Evolutionary conservation across 768 basidiomycete species (phyloP), one percentile per base, ranked within the genome.

Genomic region (Saitozyma podzolica): DNA sequence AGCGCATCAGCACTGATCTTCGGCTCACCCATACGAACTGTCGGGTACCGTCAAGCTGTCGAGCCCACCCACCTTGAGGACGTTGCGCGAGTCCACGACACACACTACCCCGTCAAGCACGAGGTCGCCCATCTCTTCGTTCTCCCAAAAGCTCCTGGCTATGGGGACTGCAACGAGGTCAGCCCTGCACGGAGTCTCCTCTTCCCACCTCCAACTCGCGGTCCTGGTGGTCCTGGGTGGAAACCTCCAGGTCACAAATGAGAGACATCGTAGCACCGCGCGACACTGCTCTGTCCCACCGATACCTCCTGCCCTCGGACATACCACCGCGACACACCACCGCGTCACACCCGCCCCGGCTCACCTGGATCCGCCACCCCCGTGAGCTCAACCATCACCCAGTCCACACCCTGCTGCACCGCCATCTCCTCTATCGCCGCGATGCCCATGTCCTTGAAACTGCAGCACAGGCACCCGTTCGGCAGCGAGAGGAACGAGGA

Each of bases 391-490:
- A 99, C 83, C 49, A 99, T 82, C 66, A 99, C 96, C 78, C 97
- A 89, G 80, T 98, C 96, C 74, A 98, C 69, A 4, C 67, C 68
- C 20, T 68, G 62, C 14, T 52, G 50, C 1, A 65, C 67, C 5
- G 72, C 75, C 59, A 97, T 82, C 72, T 90, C 90, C 78, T 96
- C 92, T 57, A 99, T 96, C 8, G 96, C 92, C 19, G 92, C 90
- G 0, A 90, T 84, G 2, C 96, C 96, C 10, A 87, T 83, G 76
- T 98, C 94, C 72, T 96, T 95, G 81, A 97, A 91, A 62, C 92
- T 94, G 77, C 96, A 99, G 80, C 96, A 99, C n/a, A 99, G 79
- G 78, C 96, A 98, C 16, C 96, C 96, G 77, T 99, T 95, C 0
- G 92, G 88, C 1, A 98, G 84, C 69, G 96, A 93, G 9, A 99